Evolutionary conservation across 768 basidiomycete genomes (phyloP).

Genomic region (Termitomyces sp.): DNA sequence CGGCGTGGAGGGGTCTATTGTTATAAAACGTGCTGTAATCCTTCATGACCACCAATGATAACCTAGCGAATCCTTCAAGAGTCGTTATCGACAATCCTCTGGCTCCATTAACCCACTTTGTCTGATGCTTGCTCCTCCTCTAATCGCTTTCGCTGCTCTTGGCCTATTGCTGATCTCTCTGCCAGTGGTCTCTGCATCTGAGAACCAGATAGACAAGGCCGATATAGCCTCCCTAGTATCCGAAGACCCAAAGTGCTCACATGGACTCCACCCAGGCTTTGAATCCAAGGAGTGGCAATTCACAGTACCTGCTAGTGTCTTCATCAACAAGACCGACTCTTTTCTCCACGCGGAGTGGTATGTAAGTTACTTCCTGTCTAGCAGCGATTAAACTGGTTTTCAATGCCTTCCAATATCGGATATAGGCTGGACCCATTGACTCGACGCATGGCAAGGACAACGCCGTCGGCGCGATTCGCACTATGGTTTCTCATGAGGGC

Average conservation of each 20-base stretch:
- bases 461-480: conserved; percentile 5
- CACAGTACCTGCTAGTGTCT: background rate
- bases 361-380: background rate
- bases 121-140: background rate
- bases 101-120: background rate
- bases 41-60: too few relatives aligned
- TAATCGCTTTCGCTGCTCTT: too few relatives aligned
- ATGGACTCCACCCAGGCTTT: background rate
- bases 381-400: background rate
- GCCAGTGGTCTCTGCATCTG: background rate
- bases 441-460: conserved; percentile 10
- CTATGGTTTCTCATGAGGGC: background rate
- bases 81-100: background rate
- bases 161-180: too few relatives aligned
- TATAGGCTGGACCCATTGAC: conserved; percentile 2
- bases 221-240: background rate
- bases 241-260: conserved; percentile 1
- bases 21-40: too few relatives aligned
- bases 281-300: conserved; percentile 1
- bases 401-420: background rate
- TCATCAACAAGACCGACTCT: background rate
- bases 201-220: background rate
- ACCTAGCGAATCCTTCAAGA: background rate
- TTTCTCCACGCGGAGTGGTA: conserved; percentile 10
- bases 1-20: too few relatives aligned